A percentile compares a stretch with the other conserved stretches of the same genome.
phyloP scores from a whole-genome alignment of 495 filamentous ascomycete genomes.

The Pyrenopolyporus hunteri region DNA sequence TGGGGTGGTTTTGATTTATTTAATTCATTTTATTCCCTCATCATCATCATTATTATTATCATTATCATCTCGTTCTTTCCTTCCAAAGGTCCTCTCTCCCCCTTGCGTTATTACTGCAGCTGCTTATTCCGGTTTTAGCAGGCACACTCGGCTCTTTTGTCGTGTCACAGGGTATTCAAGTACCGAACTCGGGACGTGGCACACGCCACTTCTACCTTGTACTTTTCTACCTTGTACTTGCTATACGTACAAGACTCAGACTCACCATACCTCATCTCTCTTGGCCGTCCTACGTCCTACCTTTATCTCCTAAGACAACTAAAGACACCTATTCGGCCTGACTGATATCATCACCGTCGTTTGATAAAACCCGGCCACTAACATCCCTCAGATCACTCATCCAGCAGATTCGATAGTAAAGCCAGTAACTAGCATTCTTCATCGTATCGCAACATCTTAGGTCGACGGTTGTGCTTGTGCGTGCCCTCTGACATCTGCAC shows the following conservation, averaged over 20 bases:
- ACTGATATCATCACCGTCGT: not conserved
- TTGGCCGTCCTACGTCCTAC: too few relatives aligned
- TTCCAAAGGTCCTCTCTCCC: not conserved
- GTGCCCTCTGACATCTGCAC: conserved; percentile 10
- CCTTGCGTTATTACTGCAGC: not conserved
- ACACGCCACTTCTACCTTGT: too few relatives aligned
- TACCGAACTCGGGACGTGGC: too few relatives aligned
- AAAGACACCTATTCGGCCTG: too few relatives aligned
- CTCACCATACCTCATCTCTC: too few relatives aligned
- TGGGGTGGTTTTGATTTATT: conserved; percentile 2
- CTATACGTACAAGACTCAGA: too few relatives aligned
- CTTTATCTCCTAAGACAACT: too few relatives aligned
- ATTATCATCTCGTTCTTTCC: not conserved
- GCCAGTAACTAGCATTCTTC: not conserved
- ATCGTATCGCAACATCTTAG: not conserved
- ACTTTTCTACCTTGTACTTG: too few relatives aligned
- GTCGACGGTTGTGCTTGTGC: not conserved
- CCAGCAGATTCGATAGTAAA: too few relatives aligned
- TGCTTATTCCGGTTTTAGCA: conserved; percentile 5
- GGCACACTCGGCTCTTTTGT: not conserved
- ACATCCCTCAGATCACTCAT: too few relatives aligned
- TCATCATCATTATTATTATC: not conserved
- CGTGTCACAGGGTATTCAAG: not conserved
- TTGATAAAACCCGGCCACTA: not conserved
- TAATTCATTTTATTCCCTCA: conserved; percentile 26